Base-by-base conservation (phyloP, 371 early-diverging fungal species). In the Capillidium heterosporum region DNA sequence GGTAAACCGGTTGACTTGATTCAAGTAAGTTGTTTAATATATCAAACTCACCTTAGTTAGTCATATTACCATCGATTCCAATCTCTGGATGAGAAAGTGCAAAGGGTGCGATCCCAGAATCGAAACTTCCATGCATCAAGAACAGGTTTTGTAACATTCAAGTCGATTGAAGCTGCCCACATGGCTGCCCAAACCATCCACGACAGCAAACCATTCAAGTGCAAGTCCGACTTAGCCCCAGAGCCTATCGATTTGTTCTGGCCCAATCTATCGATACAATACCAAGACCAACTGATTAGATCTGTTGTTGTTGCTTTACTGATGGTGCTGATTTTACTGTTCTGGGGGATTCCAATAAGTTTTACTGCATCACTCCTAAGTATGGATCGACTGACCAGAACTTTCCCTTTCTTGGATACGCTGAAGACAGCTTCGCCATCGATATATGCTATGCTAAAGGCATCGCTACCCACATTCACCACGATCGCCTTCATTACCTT, bases 211-310 rank as follows among this genome's bases (percentile, higher is more conserved):
- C 77, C 60, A 50, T 61, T 65, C 50, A 56, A 61, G 8, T 78
- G 80, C 59, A 68, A 77, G 55, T 78, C 84, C 0, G 65, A 68
- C 23, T 69, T 84, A 66, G 93, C 93, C 5, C 91, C 93, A 0
- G 92, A 93, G 60, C 95, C 95, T 28, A 77, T 91, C 35, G 92
- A 89, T 64, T 67, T 95, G 10, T 74, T 80, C 60, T 95, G 95
- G 95, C 67, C 75, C 52, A 89, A 88, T 63, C 62, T 91, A 23
- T 75, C 80, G 56, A 70, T 75, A 17, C 65, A 65, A 47, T 72
- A 74, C 32, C 65, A 69, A 43, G 68, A 71, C 17, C 70, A 63
- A 21, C 49, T 71, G 24, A 50, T 75, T 40, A 71, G 73, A 42
- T 70, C 68, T 54, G 52, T 73, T 23, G 71, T 79, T 0, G 71